These are phyloP conservation scores for Priceomyces haplophilus DNA, from an alignment of 805 yeast species.

Conservation along the genomic window DNA sequence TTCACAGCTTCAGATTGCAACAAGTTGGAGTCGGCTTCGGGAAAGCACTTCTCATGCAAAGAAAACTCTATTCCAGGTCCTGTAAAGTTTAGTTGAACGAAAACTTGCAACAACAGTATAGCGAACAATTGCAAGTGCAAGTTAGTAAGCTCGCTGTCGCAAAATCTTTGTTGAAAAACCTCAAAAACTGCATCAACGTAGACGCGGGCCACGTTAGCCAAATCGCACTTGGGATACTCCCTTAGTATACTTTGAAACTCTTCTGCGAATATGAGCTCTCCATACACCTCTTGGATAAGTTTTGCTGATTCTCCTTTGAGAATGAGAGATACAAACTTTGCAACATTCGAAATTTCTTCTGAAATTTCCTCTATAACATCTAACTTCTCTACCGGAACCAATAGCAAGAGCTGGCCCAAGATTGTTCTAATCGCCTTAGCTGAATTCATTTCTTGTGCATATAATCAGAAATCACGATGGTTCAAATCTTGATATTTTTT, in stretches of 20 bases:
- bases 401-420: constrained; percentile 8
- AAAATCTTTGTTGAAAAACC: constrained; percentile 10
- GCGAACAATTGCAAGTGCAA: constrained; percentile 42
- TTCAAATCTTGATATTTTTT: no score
- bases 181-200: constrained; percentile 13
- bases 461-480: background rate
- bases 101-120: constrained; percentile 61
- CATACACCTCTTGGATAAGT: constrained; percentile 21
- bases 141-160: constrained; percentile 9
- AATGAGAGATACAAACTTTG: constrained; percentile 16
- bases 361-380: constrained; percentile 1
- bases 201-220: constrained; percentile 16
- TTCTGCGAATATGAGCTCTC: constrained; percentile 14
- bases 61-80: constrained; percentile 64
- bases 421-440: constrained; percentile 3
- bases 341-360: constrained; percentile 8
- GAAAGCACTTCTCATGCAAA: constrained; percentile 30
- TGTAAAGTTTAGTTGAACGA: constrained; percentile 73
- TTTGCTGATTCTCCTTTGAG: constrained; percentile 25
- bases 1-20: constrained; percentile 32
- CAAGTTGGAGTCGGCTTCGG: constrained; percentile 15
- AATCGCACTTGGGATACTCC: constrained; percentile 20
- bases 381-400: constrained; percentile 7
- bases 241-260: constrained; percentile 13
- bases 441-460: background rate